These are phyloP conservation scores for Psilocybe subaeruginosa DNA, from an alignment of 768 basidiomycete genomes.

Conservation along the genomic window DNA sequence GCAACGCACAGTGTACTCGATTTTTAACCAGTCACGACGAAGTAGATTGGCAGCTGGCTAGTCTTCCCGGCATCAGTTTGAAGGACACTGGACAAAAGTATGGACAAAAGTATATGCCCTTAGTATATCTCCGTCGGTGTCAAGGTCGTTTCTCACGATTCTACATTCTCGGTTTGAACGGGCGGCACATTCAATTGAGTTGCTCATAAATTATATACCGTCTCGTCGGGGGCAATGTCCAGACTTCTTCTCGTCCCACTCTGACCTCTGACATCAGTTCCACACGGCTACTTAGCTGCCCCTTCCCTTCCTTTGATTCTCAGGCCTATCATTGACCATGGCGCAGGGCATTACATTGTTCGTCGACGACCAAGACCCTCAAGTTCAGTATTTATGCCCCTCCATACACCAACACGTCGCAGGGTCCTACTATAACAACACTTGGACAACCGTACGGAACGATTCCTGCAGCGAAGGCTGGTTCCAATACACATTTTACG, in stretches of 20 bases:
- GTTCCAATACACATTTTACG: conserved; percentile 43
- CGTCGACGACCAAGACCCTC: conserved; percentile 41
- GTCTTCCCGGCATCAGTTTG: no score
- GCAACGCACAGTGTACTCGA: no score
- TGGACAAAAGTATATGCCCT: no score
- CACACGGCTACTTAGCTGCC: conserved; percentile 24
- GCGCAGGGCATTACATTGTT: conserved; percentile 28
- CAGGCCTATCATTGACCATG: conserved; percentile 14
- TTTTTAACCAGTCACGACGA: no score
- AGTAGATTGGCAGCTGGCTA: no score
- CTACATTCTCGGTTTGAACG: background rate
- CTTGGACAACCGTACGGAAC: conserved; percentile 38
- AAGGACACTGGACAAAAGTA: no score
- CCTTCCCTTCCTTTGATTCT: conserved; percentile 22
- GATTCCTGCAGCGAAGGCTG: conserved; percentile 36
- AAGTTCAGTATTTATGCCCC: conserved; percentile 40
- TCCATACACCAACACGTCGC: conserved; percentile 33
- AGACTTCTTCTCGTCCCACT: conserved; percentile 3
- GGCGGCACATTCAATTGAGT: background rate
- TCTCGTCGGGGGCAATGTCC: background rate
- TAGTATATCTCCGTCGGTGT: background rate
- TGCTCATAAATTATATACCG: conserved; percentile 4
- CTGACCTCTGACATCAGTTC: background rate
- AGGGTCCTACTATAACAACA: conserved; percentile 40
- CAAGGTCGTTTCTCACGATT: background rate